phyloP scores from a whole-genome alignment of 768 basidiomycete genomes.

The Cystobasidium ongulense region DNA sequence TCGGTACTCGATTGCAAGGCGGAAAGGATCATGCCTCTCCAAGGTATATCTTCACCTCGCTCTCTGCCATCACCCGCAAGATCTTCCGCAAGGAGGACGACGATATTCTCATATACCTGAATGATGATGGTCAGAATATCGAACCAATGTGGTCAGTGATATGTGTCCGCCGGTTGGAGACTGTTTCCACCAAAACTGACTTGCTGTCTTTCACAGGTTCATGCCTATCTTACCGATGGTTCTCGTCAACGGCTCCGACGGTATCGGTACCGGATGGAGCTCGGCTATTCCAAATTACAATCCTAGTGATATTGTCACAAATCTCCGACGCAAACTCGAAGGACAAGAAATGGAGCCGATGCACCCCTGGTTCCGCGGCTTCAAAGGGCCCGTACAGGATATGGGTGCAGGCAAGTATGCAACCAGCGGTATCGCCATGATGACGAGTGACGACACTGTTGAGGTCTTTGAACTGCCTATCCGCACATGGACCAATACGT shows the following conservation, averaged over 20 bases:
- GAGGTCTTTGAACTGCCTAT: slow-evolving; percentile 94
- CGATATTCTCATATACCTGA: slow-evolving; percentile 68
- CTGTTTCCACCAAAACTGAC: background rate
- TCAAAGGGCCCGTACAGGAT: slow-evolving; percentile 49
- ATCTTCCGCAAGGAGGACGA: slow-evolving; percentile 80
- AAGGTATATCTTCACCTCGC: slow-evolving; percentile 87
- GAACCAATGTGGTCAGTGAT: slow-evolving; percentile 67
- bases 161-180: background rate
- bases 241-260: slow-evolving; percentile 87
- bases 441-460: slow-evolving; percentile 76
- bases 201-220: slow-evolving; percentile 48
- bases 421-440: slow-evolving; percentile 63
- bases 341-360: slow-evolving; percentile 75
- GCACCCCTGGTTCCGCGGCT: slow-evolving; percentile 96
- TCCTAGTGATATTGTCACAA: slow-evolving; percentile 77
- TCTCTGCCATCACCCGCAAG: slow-evolving; percentile 62
- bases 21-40: slow-evolving; percentile 95
- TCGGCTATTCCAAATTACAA: slow-evolving; percentile 87
- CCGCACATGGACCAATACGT: slow-evolving; percentile 85
- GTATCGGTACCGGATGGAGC: slow-evolving; percentile 98
- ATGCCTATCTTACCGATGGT: slow-evolving; percentile 81
- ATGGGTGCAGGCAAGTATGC: slow-evolving; percentile 62
- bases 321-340: slow-evolving; percentile 75
- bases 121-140: slow-evolving; percentile 74
- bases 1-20: slow-evolving; percentile 74